A percentile compares a stretch with the other conserved stretches of the same genome.
These are phyloP conservation scores for Biancaea sappan DNA, from an alignment of 306 rosid genomes.

Conservation along the genomic window DNA sequence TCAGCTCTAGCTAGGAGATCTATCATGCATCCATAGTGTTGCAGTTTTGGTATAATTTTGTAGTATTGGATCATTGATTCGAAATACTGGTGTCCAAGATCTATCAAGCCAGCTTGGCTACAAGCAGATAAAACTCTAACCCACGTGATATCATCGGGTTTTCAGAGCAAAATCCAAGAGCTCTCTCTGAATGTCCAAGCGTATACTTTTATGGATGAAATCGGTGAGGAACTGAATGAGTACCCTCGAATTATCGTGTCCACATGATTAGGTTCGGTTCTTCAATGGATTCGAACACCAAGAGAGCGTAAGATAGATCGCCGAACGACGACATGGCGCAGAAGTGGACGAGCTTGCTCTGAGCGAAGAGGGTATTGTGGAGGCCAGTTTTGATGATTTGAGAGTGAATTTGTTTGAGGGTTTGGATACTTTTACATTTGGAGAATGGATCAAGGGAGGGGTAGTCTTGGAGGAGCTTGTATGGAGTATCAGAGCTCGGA, in stretches of 20 bases:
- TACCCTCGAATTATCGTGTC: constrained; percentile 67
- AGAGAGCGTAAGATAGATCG: constrained; percentile 64
- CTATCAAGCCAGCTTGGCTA: constrained; percentile 67
- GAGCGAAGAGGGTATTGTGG: constrained; percentile 57
- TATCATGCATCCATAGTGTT: constrained; percentile 79
- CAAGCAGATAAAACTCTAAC: no score
- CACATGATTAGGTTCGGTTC: constrained; percentile 54
- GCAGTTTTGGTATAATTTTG: constrained; percentile 56
- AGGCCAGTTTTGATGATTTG: constrained; percentile 72
- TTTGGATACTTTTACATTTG: constrained; percentile 49
- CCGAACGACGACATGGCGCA: constrained; percentile 51
- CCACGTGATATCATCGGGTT: no score
- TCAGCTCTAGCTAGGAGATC: constrained; percentile 74
- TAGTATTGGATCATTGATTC: no score
- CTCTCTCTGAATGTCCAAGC: constrained; percentile 55
- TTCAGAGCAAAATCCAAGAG: constrained; percentile 59
- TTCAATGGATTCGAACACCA: constrained; percentile 44
- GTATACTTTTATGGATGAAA: constrained; percentile 40
- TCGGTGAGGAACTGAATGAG: constrained; percentile 42
- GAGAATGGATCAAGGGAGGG: constrained; percentile 57
- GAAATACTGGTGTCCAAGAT: no score
- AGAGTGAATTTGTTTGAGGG: constrained; percentile 60
- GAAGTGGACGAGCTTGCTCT: constrained; percentile 64
- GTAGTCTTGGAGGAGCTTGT: constrained; percentile 54
- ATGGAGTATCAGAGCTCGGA: constrained; percentile 61